Conservation (phyloP, 768 basidiomycete species). For the Boletellus ananiceps region DNA sequence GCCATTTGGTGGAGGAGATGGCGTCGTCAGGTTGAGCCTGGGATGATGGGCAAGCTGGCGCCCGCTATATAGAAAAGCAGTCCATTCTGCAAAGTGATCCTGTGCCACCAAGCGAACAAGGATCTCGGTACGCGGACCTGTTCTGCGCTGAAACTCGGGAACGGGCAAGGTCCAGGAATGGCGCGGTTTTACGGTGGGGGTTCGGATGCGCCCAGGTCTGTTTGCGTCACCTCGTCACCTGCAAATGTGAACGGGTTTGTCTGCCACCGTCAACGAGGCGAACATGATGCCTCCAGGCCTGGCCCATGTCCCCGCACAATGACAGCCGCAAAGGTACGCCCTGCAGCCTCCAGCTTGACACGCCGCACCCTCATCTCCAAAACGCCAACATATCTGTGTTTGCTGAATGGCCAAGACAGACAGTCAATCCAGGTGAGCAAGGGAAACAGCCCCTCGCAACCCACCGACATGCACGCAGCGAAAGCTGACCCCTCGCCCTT, state of each 20-base stretch:
- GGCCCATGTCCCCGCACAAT: not conserved
- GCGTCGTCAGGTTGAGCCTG: no score
- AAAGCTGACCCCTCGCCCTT: no score
- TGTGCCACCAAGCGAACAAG: no score
- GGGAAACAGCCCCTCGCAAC: not conserved
- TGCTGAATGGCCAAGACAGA: conserved; percentile 8
- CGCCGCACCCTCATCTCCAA: not conserved
- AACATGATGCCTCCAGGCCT: conserved; percentile 1
- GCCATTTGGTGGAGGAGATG: conserved; percentile 5
- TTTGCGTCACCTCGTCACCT: not conserved
- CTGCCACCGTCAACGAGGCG: not conserved
- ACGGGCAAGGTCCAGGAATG: no score
- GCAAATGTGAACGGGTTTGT: not conserved
- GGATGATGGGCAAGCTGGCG: no score
- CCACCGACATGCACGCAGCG: no score
- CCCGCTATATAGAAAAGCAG: no score
- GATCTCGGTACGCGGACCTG: no score
- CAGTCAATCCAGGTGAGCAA: conserved; percentile 8
- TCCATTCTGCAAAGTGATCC: no score
- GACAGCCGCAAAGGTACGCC: not conserved
- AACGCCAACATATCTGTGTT: not conserved
- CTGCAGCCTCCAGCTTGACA: not conserved
- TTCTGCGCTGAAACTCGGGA: no score
- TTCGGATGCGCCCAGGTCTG: no score
- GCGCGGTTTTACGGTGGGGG: no score